Evolutionary conservation across 176 grass and related monocot genomes (phyloP).

Genomic region (Musa troglodytarum): DNA sequence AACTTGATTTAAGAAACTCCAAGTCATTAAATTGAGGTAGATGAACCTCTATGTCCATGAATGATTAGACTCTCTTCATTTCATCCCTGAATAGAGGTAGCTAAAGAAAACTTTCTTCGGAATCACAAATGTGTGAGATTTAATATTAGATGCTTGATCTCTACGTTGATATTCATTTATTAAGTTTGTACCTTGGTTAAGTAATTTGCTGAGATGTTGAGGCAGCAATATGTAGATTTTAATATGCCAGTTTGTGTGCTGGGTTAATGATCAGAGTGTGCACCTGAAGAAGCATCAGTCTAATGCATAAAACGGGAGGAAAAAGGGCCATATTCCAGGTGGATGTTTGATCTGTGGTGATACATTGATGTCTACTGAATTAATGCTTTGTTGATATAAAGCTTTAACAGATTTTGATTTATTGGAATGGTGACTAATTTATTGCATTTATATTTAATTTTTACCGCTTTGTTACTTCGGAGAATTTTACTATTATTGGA

Average conservation of each 20-base stretch:
- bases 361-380: background rate
- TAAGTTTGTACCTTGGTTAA: too few relatives aligned
- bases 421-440: background rate
- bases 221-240: too few relatives aligned
- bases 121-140: too few relatives aligned
- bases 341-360: background rate
- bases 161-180: too few relatives aligned
- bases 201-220: too few relatives aligned
- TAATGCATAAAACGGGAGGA: background rate
- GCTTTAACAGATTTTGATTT: too few relatives aligned
- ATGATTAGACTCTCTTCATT: too few relatives aligned
- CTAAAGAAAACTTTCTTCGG: too few relatives aligned
- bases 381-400: background rate
- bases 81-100: too few relatives aligned
- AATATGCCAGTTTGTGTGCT: background rate
- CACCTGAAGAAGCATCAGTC: background rate
- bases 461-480: slow-evolving; percentile 1
- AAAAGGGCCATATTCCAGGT: background rate
- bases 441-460: slow-evolving; percentile 5
- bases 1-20: background rate
- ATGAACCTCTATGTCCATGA: background rate
- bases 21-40: background rate
- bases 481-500: background rate
- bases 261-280: background rate
- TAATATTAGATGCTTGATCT: too few relatives aligned